These are phyloP conservation scores for Colletotrichum viniferum DNA, from an alignment of 2,329 filamentous ascomycete genomes.

Conservation along the genomic window DNA sequence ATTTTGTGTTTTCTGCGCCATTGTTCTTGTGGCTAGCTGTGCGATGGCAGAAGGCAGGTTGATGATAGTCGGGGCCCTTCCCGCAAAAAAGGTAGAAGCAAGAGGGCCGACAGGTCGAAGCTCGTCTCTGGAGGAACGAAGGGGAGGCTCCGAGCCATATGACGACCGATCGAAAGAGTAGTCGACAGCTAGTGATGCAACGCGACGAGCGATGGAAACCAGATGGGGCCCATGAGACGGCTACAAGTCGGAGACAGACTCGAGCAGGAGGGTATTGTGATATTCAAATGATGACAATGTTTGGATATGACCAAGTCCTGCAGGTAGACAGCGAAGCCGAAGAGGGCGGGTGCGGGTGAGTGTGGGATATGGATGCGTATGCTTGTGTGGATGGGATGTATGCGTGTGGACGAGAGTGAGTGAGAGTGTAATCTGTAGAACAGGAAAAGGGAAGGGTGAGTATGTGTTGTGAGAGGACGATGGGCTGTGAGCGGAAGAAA, in stretches of 20 bases:
- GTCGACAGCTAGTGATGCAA: not conserved
- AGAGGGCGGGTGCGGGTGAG: not conserved
- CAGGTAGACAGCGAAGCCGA: not conserved
- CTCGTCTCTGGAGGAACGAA: slow-evolving; percentile 11
- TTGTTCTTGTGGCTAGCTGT: slow-evolving; percentile 13
- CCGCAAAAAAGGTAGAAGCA: slow-evolving; percentile 15
- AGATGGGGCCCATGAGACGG: slow-evolving; percentile 15
- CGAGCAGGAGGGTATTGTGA: not conserved
- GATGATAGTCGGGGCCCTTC: slow-evolving; percentile 18
- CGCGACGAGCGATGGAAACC: not conserved
- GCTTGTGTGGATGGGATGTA: not conserved
- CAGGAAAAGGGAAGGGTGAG: not conserved
- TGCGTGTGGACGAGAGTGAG: not conserved
- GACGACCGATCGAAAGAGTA: not conserved
- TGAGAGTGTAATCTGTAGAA: not conserved
- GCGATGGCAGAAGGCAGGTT: not conserved
- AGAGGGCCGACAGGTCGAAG: slow-evolving; percentile 18
- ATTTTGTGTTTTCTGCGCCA: slow-evolving; percentile 22
- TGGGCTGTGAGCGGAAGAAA: not conserved
- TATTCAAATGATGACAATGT: not conserved
- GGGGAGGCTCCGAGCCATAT: slow-evolving; percentile 13
- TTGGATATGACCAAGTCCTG: not conserved
- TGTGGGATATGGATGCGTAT: not conserved
- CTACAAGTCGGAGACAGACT: not conserved
- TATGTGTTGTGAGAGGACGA: not conserved